These are phyloP conservation scores for Globisporangium radiosum DNA, from an alignment of 352 stramenopile genomes.

Conservation along the genomic window DNA sequence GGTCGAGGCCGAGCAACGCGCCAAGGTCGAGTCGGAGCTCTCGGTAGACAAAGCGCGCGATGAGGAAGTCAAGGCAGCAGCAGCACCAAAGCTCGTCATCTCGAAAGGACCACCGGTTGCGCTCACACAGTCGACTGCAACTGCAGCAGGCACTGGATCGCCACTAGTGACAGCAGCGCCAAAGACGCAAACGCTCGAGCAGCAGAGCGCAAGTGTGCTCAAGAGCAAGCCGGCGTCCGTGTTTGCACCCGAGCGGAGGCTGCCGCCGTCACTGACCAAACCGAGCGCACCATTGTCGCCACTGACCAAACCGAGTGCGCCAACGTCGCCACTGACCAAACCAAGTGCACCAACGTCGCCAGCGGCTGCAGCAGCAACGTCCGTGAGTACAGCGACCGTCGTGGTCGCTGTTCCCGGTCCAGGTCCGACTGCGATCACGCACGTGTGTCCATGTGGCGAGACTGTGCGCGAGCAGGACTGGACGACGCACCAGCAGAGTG, in stretches of 20 bases:
- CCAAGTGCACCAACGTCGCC: not conserved
- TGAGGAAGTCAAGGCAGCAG: slow-evolving; percentile 2
- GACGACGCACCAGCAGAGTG: slow-evolving; percentile 21
- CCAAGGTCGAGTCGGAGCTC: slow-evolving; percentile 15
- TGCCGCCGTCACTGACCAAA: not conserved
- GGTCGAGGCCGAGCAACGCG: slow-evolving; percentile 6
- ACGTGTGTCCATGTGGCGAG: slow-evolving; percentile 39
- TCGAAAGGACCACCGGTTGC: slow-evolving; percentile 35
- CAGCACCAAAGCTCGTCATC: slow-evolving; percentile 33
- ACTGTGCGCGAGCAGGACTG: slow-evolving; percentile 20
- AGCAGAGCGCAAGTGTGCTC: slow-evolving; percentile 22
- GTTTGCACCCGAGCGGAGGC: slow-evolving; percentile 19
- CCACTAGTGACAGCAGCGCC: not conserved
- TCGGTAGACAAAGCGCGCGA: slow-evolving; percentile 7
- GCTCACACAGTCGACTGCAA: not conserved
- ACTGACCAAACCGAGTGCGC: not conserved
- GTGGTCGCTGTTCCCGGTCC: no score
- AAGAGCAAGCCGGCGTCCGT: slow-evolving; percentile 19
- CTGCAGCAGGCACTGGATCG: no score
- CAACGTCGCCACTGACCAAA: not conserved
- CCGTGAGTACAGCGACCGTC: no score
- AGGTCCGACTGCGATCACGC: slow-evolving; percentile 3
- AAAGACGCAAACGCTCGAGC: slow-evolving; percentile 8
- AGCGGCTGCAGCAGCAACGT: not conserved
- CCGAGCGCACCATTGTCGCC: not conserved